Percentiles rank a stretch among this genome's conserved stretches.
These are phyloP conservation scores for Syzygium aromaticum DNA, from an alignment of 345 rosid species.

Conservation along the genomic window DNA sequence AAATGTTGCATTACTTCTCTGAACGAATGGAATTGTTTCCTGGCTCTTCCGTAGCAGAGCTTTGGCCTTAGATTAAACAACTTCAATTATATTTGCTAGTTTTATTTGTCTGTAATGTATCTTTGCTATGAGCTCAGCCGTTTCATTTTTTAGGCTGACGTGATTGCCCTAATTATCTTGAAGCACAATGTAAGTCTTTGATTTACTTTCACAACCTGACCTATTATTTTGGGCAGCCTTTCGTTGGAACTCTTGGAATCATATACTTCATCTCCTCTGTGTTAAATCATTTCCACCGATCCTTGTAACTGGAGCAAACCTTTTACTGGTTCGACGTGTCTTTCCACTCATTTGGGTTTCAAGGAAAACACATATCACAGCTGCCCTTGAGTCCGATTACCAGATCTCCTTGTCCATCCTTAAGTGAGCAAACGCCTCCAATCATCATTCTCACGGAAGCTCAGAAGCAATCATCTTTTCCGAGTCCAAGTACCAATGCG, in stretches of 20 bases:
- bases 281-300: neutral
- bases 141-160: neutral
- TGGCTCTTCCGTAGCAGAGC: neutral
- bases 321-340: neutral
- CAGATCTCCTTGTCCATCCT: neutral
- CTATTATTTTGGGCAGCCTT: neutral
- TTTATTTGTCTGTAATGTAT: neutral
- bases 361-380: neutral
- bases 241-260: neutral
- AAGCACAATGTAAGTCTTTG: neutral
- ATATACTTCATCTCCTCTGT: neutral
- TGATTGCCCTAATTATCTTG: neutral
- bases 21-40: neutral
- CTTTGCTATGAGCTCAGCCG: neutral
- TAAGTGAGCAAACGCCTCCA: neutral
- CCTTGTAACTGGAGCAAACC: neutral
- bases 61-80: neutral
- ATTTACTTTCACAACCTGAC: neutral
- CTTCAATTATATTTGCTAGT: neutral
- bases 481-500: neutral
- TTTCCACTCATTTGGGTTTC: neutral
- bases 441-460: neutral
- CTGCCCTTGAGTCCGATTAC: neutral
- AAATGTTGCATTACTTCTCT: neutral
- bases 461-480: neutral